These are phyloP conservation scores for Sarcodon sp. DNA, from an alignment of 768 basidiomycete species.

Conservation along the genomic window DNA sequence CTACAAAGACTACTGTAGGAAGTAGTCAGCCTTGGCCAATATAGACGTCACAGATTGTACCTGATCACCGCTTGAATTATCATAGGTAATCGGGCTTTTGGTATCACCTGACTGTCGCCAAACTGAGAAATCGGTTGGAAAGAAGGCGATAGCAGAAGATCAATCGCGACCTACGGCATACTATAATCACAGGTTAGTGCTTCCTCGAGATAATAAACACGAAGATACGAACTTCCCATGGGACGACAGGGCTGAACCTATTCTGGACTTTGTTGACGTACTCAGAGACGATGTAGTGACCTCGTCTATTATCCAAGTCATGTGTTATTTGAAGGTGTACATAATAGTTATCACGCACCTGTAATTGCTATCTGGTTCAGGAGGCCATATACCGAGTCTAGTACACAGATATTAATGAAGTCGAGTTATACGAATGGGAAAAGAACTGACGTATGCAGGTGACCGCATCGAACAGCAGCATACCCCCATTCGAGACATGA, in stretches of 20 bases:
- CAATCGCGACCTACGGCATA: constrained; percentile 43
- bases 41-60: constrained; percentile 19
- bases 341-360: constrained; percentile 29
- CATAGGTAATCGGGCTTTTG: constrained; percentile 56
- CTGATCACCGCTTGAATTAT: constrained; percentile 66
- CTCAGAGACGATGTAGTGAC: constrained; percentile 65
- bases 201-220: constrained; percentile 9
- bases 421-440: constrained; percentile 2
- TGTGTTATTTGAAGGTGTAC: not conserved
- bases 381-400: constrained; percentile 61
- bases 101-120: constrained; percentile 59
- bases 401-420: not conserved
- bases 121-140: constrained; percentile 31
- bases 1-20: constrained; percentile 52
- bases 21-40: not conserved
- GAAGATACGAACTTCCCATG: constrained; percentile 51
- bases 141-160: constrained; percentile 2
- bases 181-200: constrained; percentile 20
- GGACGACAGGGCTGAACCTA: constrained; percentile 48
- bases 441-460: constrained; percentile 48
- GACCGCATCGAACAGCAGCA: constrained; percentile 62
- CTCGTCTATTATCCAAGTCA: constrained; percentile 23
- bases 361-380: constrained; percentile 63
- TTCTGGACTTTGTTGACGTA: constrained; percentile 54
- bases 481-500: constrained; percentile 74